A percentile compares a stretch with the other conserved stretches of the same genome.
These are phyloP conservation scores for Neonectria hederae DNA, from an alignment of 2,329 filamentous ascomycete species.

Conservation along the genomic window DNA sequence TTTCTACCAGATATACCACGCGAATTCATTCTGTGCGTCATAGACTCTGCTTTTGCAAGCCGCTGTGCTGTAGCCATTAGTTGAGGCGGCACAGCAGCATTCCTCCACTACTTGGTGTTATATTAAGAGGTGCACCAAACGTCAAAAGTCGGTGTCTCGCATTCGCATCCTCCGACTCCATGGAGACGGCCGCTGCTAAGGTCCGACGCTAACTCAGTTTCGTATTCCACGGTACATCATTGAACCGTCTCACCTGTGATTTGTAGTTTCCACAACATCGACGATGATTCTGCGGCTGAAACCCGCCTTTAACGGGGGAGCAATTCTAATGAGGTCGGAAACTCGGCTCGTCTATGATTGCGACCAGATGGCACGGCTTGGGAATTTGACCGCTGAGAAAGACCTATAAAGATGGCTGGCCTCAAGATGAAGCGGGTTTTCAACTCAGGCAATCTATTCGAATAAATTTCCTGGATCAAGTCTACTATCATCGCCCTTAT, in stretches of 20 bases:
- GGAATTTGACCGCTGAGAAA: background rate
- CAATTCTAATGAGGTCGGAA: background rate
- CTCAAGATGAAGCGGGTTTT: background rate
- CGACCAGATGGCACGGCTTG: background rate
- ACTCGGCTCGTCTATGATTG: background rate
- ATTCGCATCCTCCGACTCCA: conserved; percentile 20
- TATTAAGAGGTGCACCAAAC: background rate
- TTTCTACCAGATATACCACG: background rate
- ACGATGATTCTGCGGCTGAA: background rate
- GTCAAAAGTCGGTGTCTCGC: conserved; percentile 23
- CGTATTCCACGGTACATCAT: conserved; percentile 29
- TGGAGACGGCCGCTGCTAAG: background rate
- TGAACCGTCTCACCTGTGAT: conserved; percentile 4
- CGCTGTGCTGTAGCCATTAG: background rate
- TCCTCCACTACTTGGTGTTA: background rate
- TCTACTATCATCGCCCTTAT: background rate
- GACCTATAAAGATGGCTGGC: background rate
- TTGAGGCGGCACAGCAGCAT: background rate
- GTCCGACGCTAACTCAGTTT: conserved; percentile 32
- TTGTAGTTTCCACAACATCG: background rate
- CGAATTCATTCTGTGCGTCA: background rate
- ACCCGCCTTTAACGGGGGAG: background rate
- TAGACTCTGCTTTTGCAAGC: background rate
- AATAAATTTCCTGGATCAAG: background rate
- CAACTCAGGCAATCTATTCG: background rate